These are phyloP conservation scores for Calonectria pteridis DNA, from an alignment of 2,329 filamentous ascomycete genomes.

Conservation along the genomic window DNA sequence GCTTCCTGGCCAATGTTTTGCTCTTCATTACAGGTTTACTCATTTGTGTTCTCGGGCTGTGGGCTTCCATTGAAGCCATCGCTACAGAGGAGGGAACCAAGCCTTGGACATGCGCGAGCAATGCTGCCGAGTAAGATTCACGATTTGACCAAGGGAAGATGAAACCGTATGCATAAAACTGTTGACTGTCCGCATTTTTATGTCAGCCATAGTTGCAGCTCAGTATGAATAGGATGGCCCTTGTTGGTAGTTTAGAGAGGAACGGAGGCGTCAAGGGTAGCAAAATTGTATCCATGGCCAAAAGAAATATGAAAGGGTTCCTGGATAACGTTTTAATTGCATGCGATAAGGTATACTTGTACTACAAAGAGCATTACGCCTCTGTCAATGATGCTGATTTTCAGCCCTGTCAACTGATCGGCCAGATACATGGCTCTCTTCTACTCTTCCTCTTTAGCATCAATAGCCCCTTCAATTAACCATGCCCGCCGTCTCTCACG, in stretches of 20 bases:
- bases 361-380: not conserved
- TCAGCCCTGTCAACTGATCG: not conserved
- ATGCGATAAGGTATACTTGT: not conserved
- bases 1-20: slow-evolving; percentile 49
- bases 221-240: no score
- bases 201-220: no score
- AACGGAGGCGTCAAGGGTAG: not conserved
- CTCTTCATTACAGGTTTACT: slow-evolving; percentile 51
- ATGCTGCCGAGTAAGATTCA: slow-evolving; percentile 35
- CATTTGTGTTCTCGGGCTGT: slow-evolving; percentile 54
- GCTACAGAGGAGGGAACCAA: slow-evolving; percentile 43
- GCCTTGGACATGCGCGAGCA: slow-evolving; percentile 53
- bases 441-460: not conserved
- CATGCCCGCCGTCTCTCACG: not conserved
- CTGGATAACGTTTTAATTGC: not conserved
- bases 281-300: not conserved
- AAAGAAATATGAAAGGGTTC: not conserved
- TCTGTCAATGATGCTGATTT: not conserved
- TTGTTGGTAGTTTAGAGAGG: not conserved
- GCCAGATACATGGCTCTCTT: not conserved
- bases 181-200: not conserved
- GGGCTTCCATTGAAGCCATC: slow-evolving; percentile 55
- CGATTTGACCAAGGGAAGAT: not conserved
- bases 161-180: not conserved
- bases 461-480: not conserved